Percentiles rank a stretch among this genome's conserved stretches.
phyloP scores from a whole-genome alignment of 2,329 filamentous ascomycete species.

The Delphinella strobiligena region DNA sequence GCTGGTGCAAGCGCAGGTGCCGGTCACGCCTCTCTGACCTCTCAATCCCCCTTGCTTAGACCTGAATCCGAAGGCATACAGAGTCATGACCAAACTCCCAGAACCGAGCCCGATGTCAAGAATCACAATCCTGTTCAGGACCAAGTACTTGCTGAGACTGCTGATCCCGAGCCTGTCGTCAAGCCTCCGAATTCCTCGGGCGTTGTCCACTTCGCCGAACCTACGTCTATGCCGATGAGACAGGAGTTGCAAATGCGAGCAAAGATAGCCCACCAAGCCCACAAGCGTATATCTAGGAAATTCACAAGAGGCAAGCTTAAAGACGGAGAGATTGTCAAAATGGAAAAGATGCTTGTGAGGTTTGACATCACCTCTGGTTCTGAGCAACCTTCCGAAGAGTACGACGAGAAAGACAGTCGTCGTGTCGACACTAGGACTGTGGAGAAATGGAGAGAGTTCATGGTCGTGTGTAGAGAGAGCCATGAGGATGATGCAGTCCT shows the following conservation, averaged over 20 bases:
- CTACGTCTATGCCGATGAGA: constrained; percentile 22
- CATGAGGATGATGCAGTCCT: constrained; percentile 43
- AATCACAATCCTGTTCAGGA: not conserved
- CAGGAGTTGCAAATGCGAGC: constrained; percentile 26
- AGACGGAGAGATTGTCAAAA: constrained; percentile 53
- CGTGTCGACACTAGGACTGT: constrained; percentile 45
- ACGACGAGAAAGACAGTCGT: constrained; percentile 50
- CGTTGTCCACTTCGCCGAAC: constrained; percentile 30
- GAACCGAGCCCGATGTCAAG: not conserved
- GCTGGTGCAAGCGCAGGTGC: not conserved
- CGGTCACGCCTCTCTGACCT: not conserved
- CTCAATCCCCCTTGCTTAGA: not conserved
- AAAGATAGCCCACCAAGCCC: constrained; percentile 26
- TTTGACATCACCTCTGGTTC: constrained; percentile 37
- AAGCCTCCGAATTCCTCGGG: not conserved
- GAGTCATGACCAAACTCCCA: not conserved
- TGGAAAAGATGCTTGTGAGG: constrained; percentile 56
- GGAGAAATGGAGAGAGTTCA: constrained; percentile 56
- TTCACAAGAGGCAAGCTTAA: constrained; percentile 29
- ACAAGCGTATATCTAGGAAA: constrained; percentile 20
- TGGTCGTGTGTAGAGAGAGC: constrained; percentile 48
- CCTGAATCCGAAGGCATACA: too few species aligned
- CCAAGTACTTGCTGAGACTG: not conserved
- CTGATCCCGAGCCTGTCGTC: not conserved
- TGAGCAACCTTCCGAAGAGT: constrained; percentile 44